These are phyloP conservation scores for Botryotinia narcissicola DNA, from an alignment of 2,329 filamentous ascomycete genomes.

Conservation along the genomic window DNA sequence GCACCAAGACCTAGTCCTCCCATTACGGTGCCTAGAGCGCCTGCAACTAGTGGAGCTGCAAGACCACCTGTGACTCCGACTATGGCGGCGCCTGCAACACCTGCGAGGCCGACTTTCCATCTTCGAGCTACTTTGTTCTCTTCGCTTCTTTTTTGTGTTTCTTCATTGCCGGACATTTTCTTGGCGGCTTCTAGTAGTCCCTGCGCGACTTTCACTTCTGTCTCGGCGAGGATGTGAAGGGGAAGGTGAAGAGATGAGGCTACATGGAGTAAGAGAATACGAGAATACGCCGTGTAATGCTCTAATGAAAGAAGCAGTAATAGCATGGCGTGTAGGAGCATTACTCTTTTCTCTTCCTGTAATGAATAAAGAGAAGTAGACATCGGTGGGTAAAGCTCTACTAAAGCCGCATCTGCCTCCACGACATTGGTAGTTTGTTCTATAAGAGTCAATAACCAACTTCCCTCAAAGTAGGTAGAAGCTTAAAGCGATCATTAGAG, in stretches of 20 bases:
- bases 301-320: constrained; percentile 74
- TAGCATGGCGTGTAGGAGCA: constrained; percentile 70
- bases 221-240: constrained; percentile 60
- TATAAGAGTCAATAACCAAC: constrained; percentile 20
- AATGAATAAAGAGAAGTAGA: constrained; percentile 60
- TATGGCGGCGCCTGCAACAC: constrained; percentile 79
- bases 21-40: constrained; percentile 50
- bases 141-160: constrained; percentile 70
- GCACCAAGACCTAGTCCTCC: constrained; percentile 73
- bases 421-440: constrained; percentile 44
- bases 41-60: constrained; percentile 62
- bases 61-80: constrained; percentile 74
- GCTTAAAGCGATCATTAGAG: background rate
- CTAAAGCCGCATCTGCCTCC: constrained; percentile 49
- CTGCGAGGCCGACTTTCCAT: constrained; percentile 90
- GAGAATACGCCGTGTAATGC: constrained; percentile 71
- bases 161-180: constrained; percentile 64
- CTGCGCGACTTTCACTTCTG: constrained; percentile 73
- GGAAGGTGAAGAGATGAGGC: constrained; percentile 70
- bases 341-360: constrained; percentile 57
- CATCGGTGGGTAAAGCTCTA: constrained; percentile 55
- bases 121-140: constrained; percentile 68
- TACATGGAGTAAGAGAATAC: constrained; percentile 67
- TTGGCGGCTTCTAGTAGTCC: constrained; percentile 74
- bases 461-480: background rate